phyloP scores from a whole-genome alignment of 495 filamentous ascomycete species.

The Penicillium robsamsonii region DNA sequence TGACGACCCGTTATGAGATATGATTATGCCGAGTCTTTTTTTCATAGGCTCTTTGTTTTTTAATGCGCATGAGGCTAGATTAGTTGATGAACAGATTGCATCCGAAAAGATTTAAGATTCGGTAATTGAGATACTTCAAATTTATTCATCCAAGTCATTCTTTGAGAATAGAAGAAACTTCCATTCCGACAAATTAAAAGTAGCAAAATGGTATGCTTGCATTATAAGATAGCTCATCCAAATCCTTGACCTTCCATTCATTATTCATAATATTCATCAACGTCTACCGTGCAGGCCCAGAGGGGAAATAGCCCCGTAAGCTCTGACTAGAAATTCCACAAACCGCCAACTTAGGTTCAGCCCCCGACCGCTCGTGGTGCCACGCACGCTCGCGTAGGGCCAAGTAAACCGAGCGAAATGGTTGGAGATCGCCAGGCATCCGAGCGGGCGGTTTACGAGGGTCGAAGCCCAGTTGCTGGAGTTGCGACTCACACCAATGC shows the following conservation, averaged over 20 bases:
- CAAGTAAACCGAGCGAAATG: conserved; percentile 8
- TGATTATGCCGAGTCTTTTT: background rate
- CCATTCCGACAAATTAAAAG: background rate
- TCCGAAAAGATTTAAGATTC: background rate
- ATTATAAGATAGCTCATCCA: background rate
- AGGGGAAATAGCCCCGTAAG: conserved; percentile 7
- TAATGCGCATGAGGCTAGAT: background rate
- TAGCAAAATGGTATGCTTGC: background rate
- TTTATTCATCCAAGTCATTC: background rate
- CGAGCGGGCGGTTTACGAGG: conserved; percentile 6
- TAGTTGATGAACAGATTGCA: background rate
- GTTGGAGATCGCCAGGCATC: conserved; percentile 7
- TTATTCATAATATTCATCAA: conserved; percentile 8
- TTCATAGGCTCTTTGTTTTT: background rate
- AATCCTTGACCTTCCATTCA: background rate
- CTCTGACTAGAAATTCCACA: background rate
- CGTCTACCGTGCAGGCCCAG: background rate
- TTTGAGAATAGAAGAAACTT: background rate
- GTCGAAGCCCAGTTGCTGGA: conserved; percentile 8
- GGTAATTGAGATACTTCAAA: background rate
- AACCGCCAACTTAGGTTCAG: conserved; percentile 4
- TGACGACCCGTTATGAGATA: background rate
- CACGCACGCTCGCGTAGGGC: conserved; percentile 9
- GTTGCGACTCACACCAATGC: conserved; percentile 9
- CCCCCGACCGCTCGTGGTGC: conserved; percentile 4